Base-by-base conservation (phyloP, 768 basidiomycete genomes). In the Pholiota molesta region DNA sequence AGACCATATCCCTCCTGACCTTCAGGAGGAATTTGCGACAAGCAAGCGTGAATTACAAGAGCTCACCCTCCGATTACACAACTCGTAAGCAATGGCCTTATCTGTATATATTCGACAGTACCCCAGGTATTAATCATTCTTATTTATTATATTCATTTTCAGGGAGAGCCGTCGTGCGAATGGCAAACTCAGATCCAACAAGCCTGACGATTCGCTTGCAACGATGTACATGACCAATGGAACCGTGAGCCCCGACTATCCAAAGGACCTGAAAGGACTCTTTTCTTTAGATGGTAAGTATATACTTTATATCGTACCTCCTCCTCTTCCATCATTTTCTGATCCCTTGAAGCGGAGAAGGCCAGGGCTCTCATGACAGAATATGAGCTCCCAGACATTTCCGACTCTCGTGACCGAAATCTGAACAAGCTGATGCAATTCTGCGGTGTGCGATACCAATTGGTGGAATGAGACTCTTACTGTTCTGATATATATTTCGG, bases 111-210 rank as follows among this genome's bases (percentile, higher is more conserved):
- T 31, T 31, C 2, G 9, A n/a, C 5, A 2, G 14, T 45, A 19
- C 7, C 6, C 26, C 8, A 14, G 19, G 40, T 19, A 23, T 26
- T 13, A 17, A 14, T 1, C 3, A 19, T n/a, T 7, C n/a, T 37
- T 21, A 28, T 10, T 14, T 42, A 61, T 54, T 56, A 44, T 42
- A 26, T 19, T 28, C 31, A 59, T 28, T 54, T 44, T 28, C 10
- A 89, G 87, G 16, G 87, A 88, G 68, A 86, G 82, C 60, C 80
- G 83, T 6, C 81, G 86, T 5, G 73, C 77, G 11, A 89, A 89
- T 66, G 78, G 79, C 13, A 71, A 74, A 5, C 69, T 88, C 21
- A 75, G 81, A 29, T 74, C 75, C 7, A 76, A 74, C 42, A 78
- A 79, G 39, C 66, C 74, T 1, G 72, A 79, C 37, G 79, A 78